These are phyloP conservation scores for Trametes sanguinea DNA, from an alignment of 768 basidiomycete species.

Conservation along the genomic window DNA sequence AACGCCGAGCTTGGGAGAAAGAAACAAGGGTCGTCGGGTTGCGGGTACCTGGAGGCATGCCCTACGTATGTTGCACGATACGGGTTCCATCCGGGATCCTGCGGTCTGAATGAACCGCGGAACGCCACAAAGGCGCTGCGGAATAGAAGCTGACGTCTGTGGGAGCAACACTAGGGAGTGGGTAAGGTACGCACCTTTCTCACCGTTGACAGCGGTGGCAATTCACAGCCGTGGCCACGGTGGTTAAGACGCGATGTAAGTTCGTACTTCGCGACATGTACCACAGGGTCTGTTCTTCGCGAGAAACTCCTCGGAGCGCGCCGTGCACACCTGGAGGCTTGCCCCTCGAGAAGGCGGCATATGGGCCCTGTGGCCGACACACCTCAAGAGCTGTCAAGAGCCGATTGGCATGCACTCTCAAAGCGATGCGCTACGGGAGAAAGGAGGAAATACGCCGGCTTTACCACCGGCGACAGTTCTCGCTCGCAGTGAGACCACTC, in stretches of 20 bases:
- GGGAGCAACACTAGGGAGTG: background rate
- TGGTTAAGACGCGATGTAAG: too few relatives aligned
- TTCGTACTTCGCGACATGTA: too few relatives aligned
- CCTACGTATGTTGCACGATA: constrained; percentile 6
- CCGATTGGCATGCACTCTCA: background rate
- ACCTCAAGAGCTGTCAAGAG: background rate
- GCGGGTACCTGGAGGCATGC: constrained; percentile 6
- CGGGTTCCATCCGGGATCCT: background rate
- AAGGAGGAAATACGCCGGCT: background rate
- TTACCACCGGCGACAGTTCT: too few relatives aligned
- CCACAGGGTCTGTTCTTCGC: too few relatives aligned
- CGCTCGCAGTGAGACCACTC: too few relatives aligned
- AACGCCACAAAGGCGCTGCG: constrained; percentile 13
- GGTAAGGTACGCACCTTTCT: too few relatives aligned
- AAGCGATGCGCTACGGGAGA: background rate
- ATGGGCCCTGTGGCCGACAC: background rate
- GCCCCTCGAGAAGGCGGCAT: background rate
- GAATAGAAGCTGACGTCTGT: background rate
- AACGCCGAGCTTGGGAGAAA: background rate
- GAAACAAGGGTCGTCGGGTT: constrained; percentile 11
- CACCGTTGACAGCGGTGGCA: too few relatives aligned
- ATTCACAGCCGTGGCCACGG: too few relatives aligned
- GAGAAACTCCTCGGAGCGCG: constrained; percentile 10
- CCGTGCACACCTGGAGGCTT: background rate
- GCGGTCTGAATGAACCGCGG: background rate